A percentile compares a stretch with the other conserved stretches of the same genome.
These are phyloP conservation scores for Leccinum pachyderme DNA, from an alignment of 1,284 basidiomycete species.

Conservation along the genomic window DNA sequence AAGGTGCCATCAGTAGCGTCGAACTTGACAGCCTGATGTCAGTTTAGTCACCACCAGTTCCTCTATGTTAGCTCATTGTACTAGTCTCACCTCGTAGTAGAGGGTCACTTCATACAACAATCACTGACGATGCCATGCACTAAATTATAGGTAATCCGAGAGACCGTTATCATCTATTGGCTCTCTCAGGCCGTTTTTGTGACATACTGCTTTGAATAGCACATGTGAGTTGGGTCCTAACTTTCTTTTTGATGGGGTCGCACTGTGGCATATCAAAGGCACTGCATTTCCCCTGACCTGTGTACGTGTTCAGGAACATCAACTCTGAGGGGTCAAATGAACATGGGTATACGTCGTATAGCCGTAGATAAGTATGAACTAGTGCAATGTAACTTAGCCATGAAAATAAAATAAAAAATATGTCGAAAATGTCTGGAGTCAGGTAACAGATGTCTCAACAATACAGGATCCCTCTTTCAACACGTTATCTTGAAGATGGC, in stretches of 20 bases:
- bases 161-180: not conserved
- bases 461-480: conserved; percentile 10
- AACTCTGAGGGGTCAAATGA: conserved; percentile 4
- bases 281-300: conserved; percentile 3
- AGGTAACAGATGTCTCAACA: conserved; percentile 3
- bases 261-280: conserved; percentile 1
- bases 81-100: conserved; percentile 4
- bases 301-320: not conserved
- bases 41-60: not conserved
- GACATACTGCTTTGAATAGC: not conserved
- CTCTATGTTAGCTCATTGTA: not conserved
- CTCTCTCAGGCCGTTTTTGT: conserved; percentile 2
- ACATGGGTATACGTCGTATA: conserved; percentile 10
- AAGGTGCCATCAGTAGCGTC: conserved; percentile 2
- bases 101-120: not conserved
- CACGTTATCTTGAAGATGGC: conserved; percentile 5
- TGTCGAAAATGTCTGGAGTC: conserved; percentile 5
- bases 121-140: not conserved
- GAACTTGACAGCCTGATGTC: not conserved
- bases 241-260: conserved; percentile 6
- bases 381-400: conserved; percentile 5
- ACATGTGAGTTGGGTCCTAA: not conserved
- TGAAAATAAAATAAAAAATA: conserved; percentile 7
- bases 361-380: conserved; percentile 2
- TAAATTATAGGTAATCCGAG: not conserved